Base-by-base conservation (phyloP, 2,329 filamentous ascomycete species). In the Westerdykella ornata region DNA sequence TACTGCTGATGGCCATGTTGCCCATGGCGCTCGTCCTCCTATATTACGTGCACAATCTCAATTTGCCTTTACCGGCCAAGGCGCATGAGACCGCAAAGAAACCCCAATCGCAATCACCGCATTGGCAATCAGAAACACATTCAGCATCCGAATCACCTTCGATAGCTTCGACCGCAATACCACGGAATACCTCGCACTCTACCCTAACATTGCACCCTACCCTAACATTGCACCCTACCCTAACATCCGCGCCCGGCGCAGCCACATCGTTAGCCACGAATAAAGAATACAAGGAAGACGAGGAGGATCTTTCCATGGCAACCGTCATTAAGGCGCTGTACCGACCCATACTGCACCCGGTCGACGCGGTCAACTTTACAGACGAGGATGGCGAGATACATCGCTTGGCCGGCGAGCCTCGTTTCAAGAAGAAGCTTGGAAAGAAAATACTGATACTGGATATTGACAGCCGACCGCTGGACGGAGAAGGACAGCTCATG, bases 261-360 rank as follows among this genome's bases (percentile, higher is more conserved):
- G 12, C 22, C 22, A 9, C 22, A 26, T 26, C 22, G 8, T 26
- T 26, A 26, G 20, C 34, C 5, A n/a, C 17, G 15, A 20, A 19
- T 7, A 20, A 14, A 7, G 34, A 20, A 7, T 13, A 26, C 9
- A 13, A 33, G 30, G 30, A 33, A 15, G 41, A 51, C 28, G 42
- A 50, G 30, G 52, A 57, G 39, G 59, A 65, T 44, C 34, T 52
- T 1, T 55, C 59, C n/a, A 65, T 65, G 60, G 40, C 51, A 13
- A 57, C 60, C n/a, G 60, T 66, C 38, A 59, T 66, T 38, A 62
- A 62, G 49, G 57, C 59, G 42, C 59, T 66, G 32, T 66, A 65
- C 45, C 51, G 51, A 34, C 62, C 62, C 34, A 57, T 65, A 31
- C 38, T 65, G 14, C 63, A 64, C 41, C 61, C 61, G 4, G 48